phyloP scores from a whole-genome alignment of 129 eudicot genomes.

The Apium graveolens region DNA sequence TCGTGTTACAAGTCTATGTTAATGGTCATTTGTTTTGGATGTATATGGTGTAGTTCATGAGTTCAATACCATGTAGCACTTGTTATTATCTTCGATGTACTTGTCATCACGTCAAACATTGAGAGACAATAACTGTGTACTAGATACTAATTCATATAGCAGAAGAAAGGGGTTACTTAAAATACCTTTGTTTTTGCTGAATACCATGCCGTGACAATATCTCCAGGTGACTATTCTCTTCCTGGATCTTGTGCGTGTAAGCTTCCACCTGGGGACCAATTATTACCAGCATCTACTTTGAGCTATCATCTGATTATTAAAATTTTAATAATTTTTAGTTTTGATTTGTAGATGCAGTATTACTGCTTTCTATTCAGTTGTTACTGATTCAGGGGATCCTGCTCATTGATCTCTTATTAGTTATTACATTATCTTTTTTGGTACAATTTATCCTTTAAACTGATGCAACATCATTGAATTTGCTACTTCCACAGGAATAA shows the following conservation, averaged over 20 bases:
- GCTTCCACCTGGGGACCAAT: constrained; percentile 22
- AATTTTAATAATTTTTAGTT: not conserved
- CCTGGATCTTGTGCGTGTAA: constrained; percentile 49
- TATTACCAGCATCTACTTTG: constrained; percentile 64
- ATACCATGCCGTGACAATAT: constrained; percentile 44
- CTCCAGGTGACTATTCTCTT: constrained; percentile 54
- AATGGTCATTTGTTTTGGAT: constrained; percentile 44
- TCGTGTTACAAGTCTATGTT: not conserved
- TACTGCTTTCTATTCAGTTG: not conserved
- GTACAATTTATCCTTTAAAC: not conserved
- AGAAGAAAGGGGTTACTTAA: not conserved
- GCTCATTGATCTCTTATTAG: not conserved
- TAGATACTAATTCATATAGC: not conserved
- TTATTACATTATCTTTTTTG: not conserved
- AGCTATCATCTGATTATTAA: constrained; percentile 33
- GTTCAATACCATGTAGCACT: constrained; percentile 3
- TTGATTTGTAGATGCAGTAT: not conserved
- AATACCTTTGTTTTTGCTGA: constrained; percentile 44
- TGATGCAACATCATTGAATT: constrained; percentile 5
- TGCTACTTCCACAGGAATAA: constrained; percentile 52
- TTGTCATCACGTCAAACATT: not conserved
- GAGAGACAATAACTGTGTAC: not conserved
- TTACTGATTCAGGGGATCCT: not conserved
- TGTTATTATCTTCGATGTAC: constrained; percentile 45
- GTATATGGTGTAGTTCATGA: constrained; percentile 42